A percentile compares a stretch with the other conserved stretches of the same genome.
Conservation (phyloP, 768 basidiomycete species). For the Boletus pseudo-olivaceus region DNA sequence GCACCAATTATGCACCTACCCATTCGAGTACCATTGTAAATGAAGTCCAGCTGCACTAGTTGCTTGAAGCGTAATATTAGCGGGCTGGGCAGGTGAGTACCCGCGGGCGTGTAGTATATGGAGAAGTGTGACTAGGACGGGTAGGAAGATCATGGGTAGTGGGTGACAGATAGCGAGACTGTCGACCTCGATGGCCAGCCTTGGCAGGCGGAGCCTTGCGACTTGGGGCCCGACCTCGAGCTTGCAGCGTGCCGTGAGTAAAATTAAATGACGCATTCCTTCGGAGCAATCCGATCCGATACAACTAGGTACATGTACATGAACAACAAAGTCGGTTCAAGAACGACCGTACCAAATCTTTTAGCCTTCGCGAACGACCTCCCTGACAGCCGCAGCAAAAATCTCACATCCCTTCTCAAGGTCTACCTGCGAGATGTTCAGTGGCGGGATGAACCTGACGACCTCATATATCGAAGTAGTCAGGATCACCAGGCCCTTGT, state of each 20-base stretch:
- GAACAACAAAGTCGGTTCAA: background rate
- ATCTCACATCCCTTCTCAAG: constrained; percentile 63
- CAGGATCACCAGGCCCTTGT: constrained; percentile 81
- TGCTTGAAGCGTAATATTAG: constrained; percentile 57
- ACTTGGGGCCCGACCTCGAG: constrained; percentile 11
- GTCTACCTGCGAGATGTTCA: constrained; percentile 77
- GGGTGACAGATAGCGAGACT: background rate
- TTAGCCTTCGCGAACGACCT: constrained; percentile 51
- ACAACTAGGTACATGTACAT: no score
- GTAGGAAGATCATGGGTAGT: constrained; percentile 16
- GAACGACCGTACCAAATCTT: background rate
- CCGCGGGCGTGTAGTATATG: constrained; percentile 25
- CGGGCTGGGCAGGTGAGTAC: constrained; percentile 72
- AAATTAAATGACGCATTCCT: background rate
- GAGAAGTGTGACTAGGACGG: constrained; percentile 4
- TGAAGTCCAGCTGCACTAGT: constrained; percentile 47
- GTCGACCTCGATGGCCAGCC: constrained; percentile 10
- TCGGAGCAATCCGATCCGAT: constrained; percentile 5
- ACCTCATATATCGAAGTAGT: constrained; percentile 90
- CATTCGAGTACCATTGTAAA: constrained; percentile 58
- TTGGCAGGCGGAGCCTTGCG: no score
- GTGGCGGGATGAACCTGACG: constrained; percentile 88
- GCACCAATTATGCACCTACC: constrained; percentile 28
- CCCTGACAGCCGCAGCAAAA: constrained; percentile 67
- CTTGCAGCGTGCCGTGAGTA: background rate